Base-by-base conservation (phyloP, 176 grass and related monocot species). In the Guadua angustifolia region DNA sequence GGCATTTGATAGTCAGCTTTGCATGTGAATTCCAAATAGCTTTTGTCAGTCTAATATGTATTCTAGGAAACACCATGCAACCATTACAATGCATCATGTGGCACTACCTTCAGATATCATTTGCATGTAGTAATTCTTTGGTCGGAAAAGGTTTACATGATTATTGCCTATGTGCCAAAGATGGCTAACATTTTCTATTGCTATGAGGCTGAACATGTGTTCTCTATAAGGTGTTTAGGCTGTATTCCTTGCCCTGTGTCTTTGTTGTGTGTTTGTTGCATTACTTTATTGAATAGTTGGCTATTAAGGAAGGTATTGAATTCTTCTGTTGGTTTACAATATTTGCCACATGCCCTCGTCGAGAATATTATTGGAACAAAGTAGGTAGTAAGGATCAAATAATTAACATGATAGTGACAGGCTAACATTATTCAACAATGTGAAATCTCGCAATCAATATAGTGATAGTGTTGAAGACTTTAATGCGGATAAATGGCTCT, bases 291-390 rank as follows among this genome's bases (percentile, higher is more conserved):
- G 35, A 36, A 36, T 36, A 36, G 35, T 36, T 36, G 35, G 35
- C 35, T 36, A 46, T 73, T 36, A 82, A 46, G 66, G 33, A 66
- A 77, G 40, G 73, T 12, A 86, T 77, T 58, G 50, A 77, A 86
- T 69, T 32, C 42, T 67, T 38, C 21, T 71, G 9, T 36, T 66
- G 74, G 16, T 67, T 66, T 73, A 9, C 73, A 67, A 51, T n/a
- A 73, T 73, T 18, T 24, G 42, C 72, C 22, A 65, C 17, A 22
- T 46, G 16, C 39, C 53, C 43, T 85, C 39, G 36, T 66, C 36
- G 26, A 38, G 32, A 82, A 76, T 69, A 77, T 26, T 69, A 77
- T 26, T 46, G 46, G 21, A 73, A 65, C 63, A 22, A 7, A 77
- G 46, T 59, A 73, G 25, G 38, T 17, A 32, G 32, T 16, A 78